Conservation (phyloP, 257 asterid genomes). For the Plectranthus barbatus region DNA sequence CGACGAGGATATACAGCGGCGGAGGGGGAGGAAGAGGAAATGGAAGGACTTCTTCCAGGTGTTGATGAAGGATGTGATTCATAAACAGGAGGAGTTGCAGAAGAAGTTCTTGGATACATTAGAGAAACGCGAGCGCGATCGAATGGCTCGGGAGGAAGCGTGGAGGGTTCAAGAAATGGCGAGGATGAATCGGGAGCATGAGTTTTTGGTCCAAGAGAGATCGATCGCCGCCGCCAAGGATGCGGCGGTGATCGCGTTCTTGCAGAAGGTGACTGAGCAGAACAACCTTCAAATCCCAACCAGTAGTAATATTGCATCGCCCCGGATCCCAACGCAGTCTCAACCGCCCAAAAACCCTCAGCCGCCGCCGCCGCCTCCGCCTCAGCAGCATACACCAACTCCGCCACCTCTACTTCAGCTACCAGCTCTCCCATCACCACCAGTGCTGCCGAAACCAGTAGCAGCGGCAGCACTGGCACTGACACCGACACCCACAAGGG, state of each 20-base stretch:
- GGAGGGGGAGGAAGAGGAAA: slow-evolving; percentile 61
- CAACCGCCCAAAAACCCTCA: slow-evolving; percentile 6
- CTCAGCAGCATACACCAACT: background rate
- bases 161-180: slow-evolving; percentile 68
- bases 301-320: background rate
- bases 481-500: too few relatives aligned
- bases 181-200: slow-evolving; percentile 68
- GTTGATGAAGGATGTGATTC: slow-evolving; percentile 52
- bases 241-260: slow-evolving; percentile 59
- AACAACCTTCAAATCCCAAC: slow-evolving; percentile 33
- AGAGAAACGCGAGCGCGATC: slow-evolving; percentile 65
- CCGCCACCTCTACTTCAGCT: slow-evolving; percentile 4
- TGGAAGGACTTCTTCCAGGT: slow-evolving; percentile 58
- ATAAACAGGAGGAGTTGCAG: slow-evolving; percentile 69
- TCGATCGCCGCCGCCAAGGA: slow-evolving; percentile 63
- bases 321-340: slow-evolving; percentile 8
- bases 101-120: slow-evolving; percentile 51
- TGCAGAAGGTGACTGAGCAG: slow-evolving; percentile 56
- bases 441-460: background rate
- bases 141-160: slow-evolving; percentile 62
- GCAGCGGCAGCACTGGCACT: slow-evolving; percentile 2
- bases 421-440: background rate
- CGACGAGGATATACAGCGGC: slow-evolving; percentile 53
- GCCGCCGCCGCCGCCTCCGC: slow-evolving; percentile 1
- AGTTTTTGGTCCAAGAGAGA: slow-evolving; percentile 63